Base-by-base conservation (phyloP, 23 red algal genomes). In the Chondrus crispus region DNA sequence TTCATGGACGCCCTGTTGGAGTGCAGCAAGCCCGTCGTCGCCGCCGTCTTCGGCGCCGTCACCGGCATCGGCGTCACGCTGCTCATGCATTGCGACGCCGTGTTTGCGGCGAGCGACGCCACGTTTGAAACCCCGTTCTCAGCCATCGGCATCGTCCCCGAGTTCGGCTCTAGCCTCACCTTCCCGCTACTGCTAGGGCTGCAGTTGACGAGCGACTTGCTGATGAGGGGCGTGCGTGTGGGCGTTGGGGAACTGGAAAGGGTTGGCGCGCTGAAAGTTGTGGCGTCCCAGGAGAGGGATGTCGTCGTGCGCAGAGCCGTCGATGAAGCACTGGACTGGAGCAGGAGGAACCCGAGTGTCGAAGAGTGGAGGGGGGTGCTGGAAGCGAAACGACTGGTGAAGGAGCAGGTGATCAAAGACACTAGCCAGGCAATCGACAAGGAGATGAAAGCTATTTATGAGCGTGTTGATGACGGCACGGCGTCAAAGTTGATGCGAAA, bases 41-140 rank as follows among this genome's bases (percentile, higher is more conserved):
- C 87, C 46, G 94, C 68, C 3, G 94, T 82, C 11, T 80, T 85
- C 30, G 94, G 94, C 11, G 40, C 57, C 9, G 87, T 85, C n/a
- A 83, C 74, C 7, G 94, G 94, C 28, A 92, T 96, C 28, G 94
- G 88, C 42, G 68, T 88, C 30, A 96, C 94, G 3, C 13, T 92
- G 46, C 64, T 96, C 18, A 45, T 96, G 58, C 88, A 96, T 40
- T 74, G 52, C 10, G 94, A 96, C 57, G 29, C 81, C n/a, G 94
- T 96, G 4, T 96, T 81, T 42, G 66, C 66, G 37, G 52, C 42
- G 14, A 66, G 43, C 20, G 36, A 22, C 20, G 33, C 80, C 13
- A 44, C 49, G 29, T 92, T 96, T 80, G 64, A 85, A 30, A 91
- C 87, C 28, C 94, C 94, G 22, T 96, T 96, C 55, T 28, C 45